Evolutionary conservation across 2,329 filamentous ascomycete genomes (phyloP).

Genomic region (Cucurbitaria berberidis): DNA sequence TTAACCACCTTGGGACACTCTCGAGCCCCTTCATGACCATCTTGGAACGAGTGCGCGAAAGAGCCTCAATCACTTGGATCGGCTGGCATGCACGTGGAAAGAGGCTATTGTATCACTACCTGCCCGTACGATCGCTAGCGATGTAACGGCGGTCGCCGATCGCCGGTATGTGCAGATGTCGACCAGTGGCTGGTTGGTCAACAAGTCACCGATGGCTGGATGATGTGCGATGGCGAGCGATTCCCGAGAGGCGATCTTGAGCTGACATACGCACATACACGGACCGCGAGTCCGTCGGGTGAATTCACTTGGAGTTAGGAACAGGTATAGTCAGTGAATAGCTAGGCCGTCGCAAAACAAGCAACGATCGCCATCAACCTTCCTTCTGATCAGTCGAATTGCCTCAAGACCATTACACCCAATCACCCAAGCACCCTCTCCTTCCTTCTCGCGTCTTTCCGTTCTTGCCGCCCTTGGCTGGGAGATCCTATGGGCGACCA

Average conservation of each 20-base stretch:
- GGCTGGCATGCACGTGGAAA: not conserved
- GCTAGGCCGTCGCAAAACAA: conserved; percentile 23
- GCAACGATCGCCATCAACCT: conserved; percentile 31
- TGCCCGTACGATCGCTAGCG: not conserved
- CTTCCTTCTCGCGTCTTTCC: conserved; percentile 4
- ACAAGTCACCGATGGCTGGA: conserved; percentile 4
- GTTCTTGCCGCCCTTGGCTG: conserved; percentile 26
- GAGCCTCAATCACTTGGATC: not conserved
- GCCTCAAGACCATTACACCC: conserved; percentile 4
- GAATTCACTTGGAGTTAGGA: conserved; percentile 23
- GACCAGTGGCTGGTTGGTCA: not conserved
- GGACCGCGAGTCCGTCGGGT: conserved; percentile 43
- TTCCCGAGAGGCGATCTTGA: conserved; percentile 2
- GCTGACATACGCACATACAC: conserved; percentile 15
- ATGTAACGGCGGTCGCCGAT: not conserved
- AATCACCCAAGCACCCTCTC: conserved; percentile 9
- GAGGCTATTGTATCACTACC: not conserved
- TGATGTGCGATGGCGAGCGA: conserved; percentile 17
- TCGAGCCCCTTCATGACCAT: not conserved
- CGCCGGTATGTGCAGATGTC: not conserved
- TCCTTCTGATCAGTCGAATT: conserved; percentile 16
- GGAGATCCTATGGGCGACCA: conserved; percentile 18
- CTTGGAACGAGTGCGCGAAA: not conserved
- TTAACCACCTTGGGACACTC: not conserved
- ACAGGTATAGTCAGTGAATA: conserved; percentile 20